Evolutionary conservation across 441 rosid genomes (phyloP).

Genomic region (Gossypium davidsonii): DNA sequence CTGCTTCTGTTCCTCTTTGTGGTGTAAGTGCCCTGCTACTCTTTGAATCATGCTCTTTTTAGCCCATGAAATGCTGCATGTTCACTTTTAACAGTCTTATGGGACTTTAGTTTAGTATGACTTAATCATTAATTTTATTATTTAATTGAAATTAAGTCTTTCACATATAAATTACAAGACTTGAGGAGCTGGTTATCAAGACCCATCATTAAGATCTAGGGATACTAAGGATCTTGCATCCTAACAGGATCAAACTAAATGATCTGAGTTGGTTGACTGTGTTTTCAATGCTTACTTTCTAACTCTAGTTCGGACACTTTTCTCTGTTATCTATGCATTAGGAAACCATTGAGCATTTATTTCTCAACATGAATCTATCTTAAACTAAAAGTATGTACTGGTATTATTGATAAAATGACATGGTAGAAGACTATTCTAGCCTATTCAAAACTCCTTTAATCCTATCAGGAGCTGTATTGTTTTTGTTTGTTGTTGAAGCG

Average conservation of each 20-base stretch:
- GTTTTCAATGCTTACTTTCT: neutral
- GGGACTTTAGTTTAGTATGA: neutral
- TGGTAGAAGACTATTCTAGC: neutral
- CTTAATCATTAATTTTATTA: neutral
- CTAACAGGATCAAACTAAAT: neutral
- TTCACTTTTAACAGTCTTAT: neutral
- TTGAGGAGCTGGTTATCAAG: neutral
- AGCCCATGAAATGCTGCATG: too few species aligned
- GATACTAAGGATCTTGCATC: neutral
- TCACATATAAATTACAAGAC: neutral
- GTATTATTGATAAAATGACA: neutral
- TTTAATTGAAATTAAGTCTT: neutral
- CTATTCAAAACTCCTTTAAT: neutral
- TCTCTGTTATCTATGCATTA: neutral
- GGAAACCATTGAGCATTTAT: neutral
- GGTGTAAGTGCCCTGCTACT: slow-evolving; percentile 42
- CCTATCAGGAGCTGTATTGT: neutral
- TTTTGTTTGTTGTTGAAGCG: neutral
- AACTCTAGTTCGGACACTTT: neutral
- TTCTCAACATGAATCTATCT: neutral
- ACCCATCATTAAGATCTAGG: neutral
- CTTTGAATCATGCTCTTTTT: neutral
- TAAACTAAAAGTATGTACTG: neutral
- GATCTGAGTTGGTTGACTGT: neutral
- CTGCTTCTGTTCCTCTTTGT: slow-evolving; percentile 80